Base-by-base conservation (phyloP, 2,329 filamentous ascomycete genomes). In the Juglanconis oblonga region DNA sequence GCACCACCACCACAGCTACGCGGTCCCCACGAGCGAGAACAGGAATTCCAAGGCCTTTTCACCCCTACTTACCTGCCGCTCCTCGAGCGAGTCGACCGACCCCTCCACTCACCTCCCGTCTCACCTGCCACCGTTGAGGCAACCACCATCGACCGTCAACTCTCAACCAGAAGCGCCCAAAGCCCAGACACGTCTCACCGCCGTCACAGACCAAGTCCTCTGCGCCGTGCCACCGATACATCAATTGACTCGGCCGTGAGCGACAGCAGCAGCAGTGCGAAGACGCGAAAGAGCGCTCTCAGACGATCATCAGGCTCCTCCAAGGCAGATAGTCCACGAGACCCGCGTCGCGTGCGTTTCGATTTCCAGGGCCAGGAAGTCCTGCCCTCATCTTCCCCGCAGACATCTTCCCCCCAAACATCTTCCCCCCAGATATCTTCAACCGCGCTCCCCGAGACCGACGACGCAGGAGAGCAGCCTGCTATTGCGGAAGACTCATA, bases 31-130 rank as follows among this genome's bases (percentile, higher is more conserved):
- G 81, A 82, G 61, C 80, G 82, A 62, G 84, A 87, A 65, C 74
- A 76, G 68, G 84, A 87, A 65, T 81, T 88, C 64, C 80, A 81
- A 64, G 85, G 85, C 62, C 73, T 88, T 61, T 88, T 88, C 68
- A 87, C 81, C 40, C 86, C 85, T 33, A 81, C 75, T 63, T 88
- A 83, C 67, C 78, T 89, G 58, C 85, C 85, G 49, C 75, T 88
- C 58, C 79, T 88, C 57, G 85, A 87, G 65, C 76, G 77, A 63
- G 66, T 68, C 51, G 68, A 74, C 52, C 68, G 69, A 62, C 66
- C 55, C 32, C 59, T 64, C 29, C 59, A 64, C 24, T 24, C 36
- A 40, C 29, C 31, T 11, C 45, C 24, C 45, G 9, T 13, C 45
- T 31, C n/a, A 5, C 45, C 33, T 61, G 24, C 49, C 49, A 36